Evolutionary conservation across 2,329 filamentous ascomycete genomes (phyloP), one percentile per base, ranked within the genome.

Genomic region (Cladosporium sp.): DNA sequence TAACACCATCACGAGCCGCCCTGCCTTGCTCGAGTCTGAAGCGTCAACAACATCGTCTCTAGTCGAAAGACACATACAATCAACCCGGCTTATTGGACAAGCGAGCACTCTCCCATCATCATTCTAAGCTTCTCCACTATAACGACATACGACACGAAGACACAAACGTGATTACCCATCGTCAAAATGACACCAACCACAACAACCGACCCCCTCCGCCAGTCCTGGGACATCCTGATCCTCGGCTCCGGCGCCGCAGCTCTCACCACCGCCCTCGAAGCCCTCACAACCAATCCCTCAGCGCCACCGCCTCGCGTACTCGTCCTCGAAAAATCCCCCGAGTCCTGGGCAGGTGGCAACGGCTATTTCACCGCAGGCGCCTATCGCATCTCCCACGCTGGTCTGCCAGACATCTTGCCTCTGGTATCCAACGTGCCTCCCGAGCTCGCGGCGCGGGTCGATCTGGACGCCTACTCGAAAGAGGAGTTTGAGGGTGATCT

Each of bases 361-460:
- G 78, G 78, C 0, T 86, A 80, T 65, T 88, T 87, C 72, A 87
- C 85, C 0, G 85, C 85, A 0, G 85, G 83, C 1, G 84, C 83
- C 1, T 86, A 81, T 66, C 80, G 86, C 6, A 83, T 79, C 1
- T 77, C 74, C 1, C 82, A 86, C 64, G 56, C 65, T 6, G 85
- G 85, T 0, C 72, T 85, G 0, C 10, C 66, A 0, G 84, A 87
- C 63, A 64, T 89, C 0, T 70, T 87, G 0, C 83, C 84, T 0
- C 65, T 88, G 3, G 82, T 88, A 48, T 83, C 83, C 66, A 87
- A 87, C 60, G 78, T 83, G 1, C 68, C 77, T 20, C 49, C 68
- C 0, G 75, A 77, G 0, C 73, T 75, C 28, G 76, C 78, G 0
- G 62, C 71, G 3, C 77, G 72, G 34, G 83, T 87, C 32, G 84